Percentiles rank a stretch among this genome's conserved stretches.
Conservation (phyloP, 257 asterid genomes). For the Solanum habrochaites region DNA sequence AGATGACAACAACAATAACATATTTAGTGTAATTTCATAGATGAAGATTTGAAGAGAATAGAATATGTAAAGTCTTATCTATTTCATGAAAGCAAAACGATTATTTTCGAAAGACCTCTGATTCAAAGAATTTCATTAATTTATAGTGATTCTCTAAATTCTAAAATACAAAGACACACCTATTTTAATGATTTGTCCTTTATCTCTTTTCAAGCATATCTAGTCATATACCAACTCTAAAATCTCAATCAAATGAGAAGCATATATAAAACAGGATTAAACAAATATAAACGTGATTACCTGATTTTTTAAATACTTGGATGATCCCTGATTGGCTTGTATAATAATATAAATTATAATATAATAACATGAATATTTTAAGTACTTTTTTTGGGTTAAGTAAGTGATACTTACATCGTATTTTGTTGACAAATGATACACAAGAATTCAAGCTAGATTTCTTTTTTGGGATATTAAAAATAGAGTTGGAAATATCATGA, state of each 20-base stretch:
- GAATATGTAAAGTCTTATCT: rapidly evolving
- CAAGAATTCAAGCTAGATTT: background rate
- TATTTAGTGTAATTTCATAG: background rate
- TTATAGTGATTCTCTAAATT: background rate
- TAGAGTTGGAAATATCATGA: background rate
- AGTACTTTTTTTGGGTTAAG: background rate
- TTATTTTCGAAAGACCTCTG: rapidly evolving
- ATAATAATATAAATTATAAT: background rate
- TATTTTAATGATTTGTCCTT: background rate
- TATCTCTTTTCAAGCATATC: background rate
- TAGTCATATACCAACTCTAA: background rate
- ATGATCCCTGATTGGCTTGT: background rate
- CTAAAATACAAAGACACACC: background rate
- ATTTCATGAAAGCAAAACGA: rapidly evolving
- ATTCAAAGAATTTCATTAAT: background rate
- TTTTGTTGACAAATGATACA: background rate
- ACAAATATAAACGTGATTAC: background rate
- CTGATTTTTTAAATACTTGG: background rate
- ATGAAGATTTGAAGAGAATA: rapidly evolving
- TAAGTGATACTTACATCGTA: background rate
- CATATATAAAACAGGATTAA: background rate
- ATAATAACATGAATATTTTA: background rate
- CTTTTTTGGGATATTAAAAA: background rate
- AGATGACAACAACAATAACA: background rate
- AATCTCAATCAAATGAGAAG: background rate